Percentiles rank a stretch among this genome's conserved stretches.
Evolutionary conservation across 202 grass and related monocot species (phyloP).

Genomic region (Carex sylvatica): DNA sequence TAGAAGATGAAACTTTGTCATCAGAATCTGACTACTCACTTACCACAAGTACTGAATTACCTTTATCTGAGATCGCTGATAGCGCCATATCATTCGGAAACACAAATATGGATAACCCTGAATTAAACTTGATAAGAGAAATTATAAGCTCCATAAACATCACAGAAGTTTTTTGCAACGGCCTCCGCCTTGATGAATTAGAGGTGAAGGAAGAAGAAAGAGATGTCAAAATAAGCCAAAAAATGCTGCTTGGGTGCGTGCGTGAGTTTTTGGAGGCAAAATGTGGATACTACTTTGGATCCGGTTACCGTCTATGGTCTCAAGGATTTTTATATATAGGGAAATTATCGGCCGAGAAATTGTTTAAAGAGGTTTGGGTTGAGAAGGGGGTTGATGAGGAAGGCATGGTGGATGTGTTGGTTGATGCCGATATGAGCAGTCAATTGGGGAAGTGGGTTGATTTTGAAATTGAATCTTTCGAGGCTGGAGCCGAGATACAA

Average conservation of each 20-base stretch:
- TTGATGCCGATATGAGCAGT: slow-evolving; percentile 80
- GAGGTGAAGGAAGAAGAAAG: slow-evolving; percentile 41
- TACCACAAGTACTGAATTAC: slow-evolving; percentile 40
- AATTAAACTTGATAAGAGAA: slow-evolving; percentile 63
- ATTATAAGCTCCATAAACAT: slow-evolving; percentile 42
- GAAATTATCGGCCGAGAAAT: slow-evolving; percentile 54
- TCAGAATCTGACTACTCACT: slow-evolving; percentile 71
- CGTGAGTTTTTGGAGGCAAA: slow-evolving; percentile 61
- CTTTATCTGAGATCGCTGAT: slow-evolving; percentile 54
- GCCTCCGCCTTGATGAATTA: slow-evolving; percentile 40
- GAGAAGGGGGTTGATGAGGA: slow-evolving; percentile 58
- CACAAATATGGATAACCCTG: slow-evolving; percentile 32
- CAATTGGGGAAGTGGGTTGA: slow-evolving; percentile 73
- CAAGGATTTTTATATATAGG: slow-evolving; percentile 46
- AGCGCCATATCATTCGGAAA: slow-evolving; percentile 13
- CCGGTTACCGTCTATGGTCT: slow-evolving; percentile 65
- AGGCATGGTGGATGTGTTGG: slow-evolving; percentile 81
- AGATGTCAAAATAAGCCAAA: slow-evolving; percentile 40
- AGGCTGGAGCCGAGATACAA: slow-evolving; percentile 51
- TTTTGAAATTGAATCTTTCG: slow-evolving; percentile 68
- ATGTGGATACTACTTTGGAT: slow-evolving; percentile 61
- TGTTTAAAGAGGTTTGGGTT: slow-evolving; percentile 66
- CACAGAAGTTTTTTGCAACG: slow-evolving; percentile 32
- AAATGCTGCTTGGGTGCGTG: slow-evolving; percentile 70
- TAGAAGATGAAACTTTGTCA: slow-evolving; percentile 48